These are phyloP conservation scores for Sphenostylis stenocarpa DNA, from an alignment of 306 rosid genomes.

Conservation along the genomic window DNA sequence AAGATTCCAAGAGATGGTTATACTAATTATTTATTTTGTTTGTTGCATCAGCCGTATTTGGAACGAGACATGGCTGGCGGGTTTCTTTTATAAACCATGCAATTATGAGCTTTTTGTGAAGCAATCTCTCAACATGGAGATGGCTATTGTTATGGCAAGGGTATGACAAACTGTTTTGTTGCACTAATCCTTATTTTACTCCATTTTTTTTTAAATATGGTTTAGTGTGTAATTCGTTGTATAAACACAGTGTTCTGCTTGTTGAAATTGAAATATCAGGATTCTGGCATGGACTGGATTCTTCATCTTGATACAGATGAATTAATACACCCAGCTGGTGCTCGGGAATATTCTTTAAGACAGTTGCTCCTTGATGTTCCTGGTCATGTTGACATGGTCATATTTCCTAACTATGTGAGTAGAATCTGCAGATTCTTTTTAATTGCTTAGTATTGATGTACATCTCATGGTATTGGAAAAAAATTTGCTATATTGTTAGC, in stretches of 20 bases:
- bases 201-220: neutral
- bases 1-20: constrained; percentile 17
- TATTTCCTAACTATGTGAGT: constrained; percentile 94
- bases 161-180: constrained; percentile 50
- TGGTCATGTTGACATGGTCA: constrained; percentile 88
- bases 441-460: constrained; percentile 3
- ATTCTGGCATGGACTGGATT: constrained; percentile 96
- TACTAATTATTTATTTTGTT: constrained; percentile 23
- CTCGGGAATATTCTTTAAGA: constrained; percentile 86
- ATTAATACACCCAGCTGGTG: constrained; percentile 90
- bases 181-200: neutral
- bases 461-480: constrained; percentile 25
- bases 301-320: constrained; percentile 97
- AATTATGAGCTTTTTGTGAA: constrained; percentile 97
- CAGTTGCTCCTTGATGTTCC: constrained; percentile 92
- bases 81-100: constrained; percentile 99
- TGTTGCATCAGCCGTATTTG: constrained; percentile 84
- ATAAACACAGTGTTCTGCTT: constrained; percentile 19
- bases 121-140: constrained; percentile 99
- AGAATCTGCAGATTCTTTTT: constrained; percentile 28
- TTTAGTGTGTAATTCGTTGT: constrained; percentile 7
- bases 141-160: constrained; percentile 98
- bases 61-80: constrained; percentile 96
- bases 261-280: constrained; percentile 54
- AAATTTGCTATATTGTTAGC: neutral